Evolutionary conservation across 2,329 filamentous ascomycete genomes (phyloP).

Genomic region (Aspergillus brunneoviolaceus): DNA sequence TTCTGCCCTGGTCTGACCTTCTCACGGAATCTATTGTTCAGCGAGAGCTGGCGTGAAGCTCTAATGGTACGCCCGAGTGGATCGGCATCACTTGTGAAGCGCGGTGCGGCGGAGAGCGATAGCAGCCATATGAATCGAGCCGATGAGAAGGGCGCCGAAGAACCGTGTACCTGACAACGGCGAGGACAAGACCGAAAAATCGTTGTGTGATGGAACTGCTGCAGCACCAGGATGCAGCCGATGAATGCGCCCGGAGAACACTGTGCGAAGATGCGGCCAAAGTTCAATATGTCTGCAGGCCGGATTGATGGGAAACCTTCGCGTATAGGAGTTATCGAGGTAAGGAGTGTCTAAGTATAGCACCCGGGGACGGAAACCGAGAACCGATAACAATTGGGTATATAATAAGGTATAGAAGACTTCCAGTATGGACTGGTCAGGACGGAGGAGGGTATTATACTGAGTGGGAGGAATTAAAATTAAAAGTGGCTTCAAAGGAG

Average conservation of each 20-base stretch:
- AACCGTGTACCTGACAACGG: conserved; percentile 33
- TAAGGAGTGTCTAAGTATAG: conserved; percentile 16
- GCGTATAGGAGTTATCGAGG: conserved; percentile 6
- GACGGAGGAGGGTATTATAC: conserved; percentile 2
- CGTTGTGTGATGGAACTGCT: conserved; percentile 31
- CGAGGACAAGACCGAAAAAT: conserved; percentile 9
- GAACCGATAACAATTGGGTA: conserved; percentile 11
- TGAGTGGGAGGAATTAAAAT: conserved; percentile 1
- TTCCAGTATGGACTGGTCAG: conserved; percentile 6
- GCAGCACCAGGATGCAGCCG: conserved; percentile 30
- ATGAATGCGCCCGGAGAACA: conserved; percentile 9
- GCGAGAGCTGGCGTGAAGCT: conserved; percentile 26
- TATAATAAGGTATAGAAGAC: conserved; percentile 4
- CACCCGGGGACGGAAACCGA: conserved; percentile 10
- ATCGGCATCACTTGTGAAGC: conserved; percentile 34
- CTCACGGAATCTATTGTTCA: conserved; percentile 19
- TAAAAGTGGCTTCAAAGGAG: background rate
- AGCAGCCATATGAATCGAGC: conserved; percentile 16
- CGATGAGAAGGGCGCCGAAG: conserved; percentile 3
- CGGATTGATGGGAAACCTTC: conserved; percentile 11
- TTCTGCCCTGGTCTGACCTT: background rate
- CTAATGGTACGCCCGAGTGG: conserved; percentile 25
- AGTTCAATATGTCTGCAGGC: conserved; percentile 8
- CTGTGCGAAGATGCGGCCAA: conserved; percentile 12
- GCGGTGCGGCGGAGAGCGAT: conserved; percentile 18